Evolutionary conservation across 2,329 filamentous ascomycete species (phyloP), one percentile per base, ranked within the genome.

Genomic region (Tolypocladium guangdongense): DNA sequence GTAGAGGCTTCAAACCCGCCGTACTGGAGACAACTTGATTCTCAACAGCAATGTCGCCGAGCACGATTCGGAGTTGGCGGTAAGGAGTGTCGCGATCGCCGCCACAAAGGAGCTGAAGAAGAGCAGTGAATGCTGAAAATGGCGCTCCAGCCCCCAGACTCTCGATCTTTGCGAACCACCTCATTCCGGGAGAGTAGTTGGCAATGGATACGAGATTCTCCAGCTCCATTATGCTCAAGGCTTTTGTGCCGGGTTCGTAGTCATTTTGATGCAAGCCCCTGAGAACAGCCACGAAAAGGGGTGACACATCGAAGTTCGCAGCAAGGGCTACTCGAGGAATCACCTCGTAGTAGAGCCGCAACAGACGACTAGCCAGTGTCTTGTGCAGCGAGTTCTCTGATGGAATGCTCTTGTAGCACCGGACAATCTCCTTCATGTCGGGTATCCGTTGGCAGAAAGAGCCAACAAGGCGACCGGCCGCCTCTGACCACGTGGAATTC

Each of bases 291-390:
- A 86, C 83, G 18, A 99, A 76, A 22, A 87, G 78, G 0, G 86
- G 74, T 0, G 92, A 93, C 4, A 95, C 86, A 63, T 97, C 93
- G 62, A 96, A 93, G 59, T 87, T 93, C 60, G 90, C 87, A 58
- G 86, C 84, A 16, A 95, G 75, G 1, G 90, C 90, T 27, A 88
- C 75, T 55, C 88, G 84, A 2, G 93, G 91, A 10, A 90, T 78
- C 3, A 88, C 77, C 64, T 91, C 84, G 65, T 95, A 95, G 70
- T 95, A 97, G n/a, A 91, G 77, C 18, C 83, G 79, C 39, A 99
- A 70, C 22, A 96, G 72, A 59, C 88, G 85, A 55, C 87, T 87
- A n/a, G 85, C 78, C 24, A 88, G 84, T 62, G 95, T 88, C 55
- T 86, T 81, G 63, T 91, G 88, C 56, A 95, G 75, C 33, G 86